Conservation (phyloP, 148 eudicot genomes). For the Nyssa sinensis region DNA sequence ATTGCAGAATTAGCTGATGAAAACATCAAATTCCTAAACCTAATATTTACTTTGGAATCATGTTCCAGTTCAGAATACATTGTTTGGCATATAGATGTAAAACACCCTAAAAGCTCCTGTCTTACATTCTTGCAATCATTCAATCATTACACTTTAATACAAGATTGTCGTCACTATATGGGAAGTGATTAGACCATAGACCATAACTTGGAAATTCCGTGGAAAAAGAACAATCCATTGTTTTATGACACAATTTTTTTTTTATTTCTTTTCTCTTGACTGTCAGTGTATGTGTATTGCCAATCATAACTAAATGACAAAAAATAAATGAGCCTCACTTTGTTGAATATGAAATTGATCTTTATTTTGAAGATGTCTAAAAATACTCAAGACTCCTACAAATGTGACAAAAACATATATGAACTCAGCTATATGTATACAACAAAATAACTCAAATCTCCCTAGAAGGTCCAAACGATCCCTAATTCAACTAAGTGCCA, state of each 20-base stretch:
- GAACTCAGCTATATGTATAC: no score
- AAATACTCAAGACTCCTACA: no score
- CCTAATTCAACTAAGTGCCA: background rate
- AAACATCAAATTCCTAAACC: background rate
- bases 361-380: background rate
- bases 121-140: no score
- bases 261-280: no score
- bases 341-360: background rate
- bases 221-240: background rate
- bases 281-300: no score
- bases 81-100: background rate
- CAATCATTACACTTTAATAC: background rate
- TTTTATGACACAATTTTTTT: no score
- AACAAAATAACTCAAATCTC: background rate
- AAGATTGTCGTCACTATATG: background rate
- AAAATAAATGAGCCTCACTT: no score
- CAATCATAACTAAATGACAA: no score
- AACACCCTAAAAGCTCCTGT: background rate
- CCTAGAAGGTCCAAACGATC: background rate
- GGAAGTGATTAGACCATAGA: background rate
- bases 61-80: background rate
- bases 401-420: no score
- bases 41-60: no score
- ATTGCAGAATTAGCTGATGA: conserved; percentile 12
- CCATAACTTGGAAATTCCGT: background rate